A percentile compares a stretch with the other conserved stretches of the same genome.
phyloP scores from a whole-genome alignment of 169 alveolate genomes.

The Plasmodium vivax region DNA sequence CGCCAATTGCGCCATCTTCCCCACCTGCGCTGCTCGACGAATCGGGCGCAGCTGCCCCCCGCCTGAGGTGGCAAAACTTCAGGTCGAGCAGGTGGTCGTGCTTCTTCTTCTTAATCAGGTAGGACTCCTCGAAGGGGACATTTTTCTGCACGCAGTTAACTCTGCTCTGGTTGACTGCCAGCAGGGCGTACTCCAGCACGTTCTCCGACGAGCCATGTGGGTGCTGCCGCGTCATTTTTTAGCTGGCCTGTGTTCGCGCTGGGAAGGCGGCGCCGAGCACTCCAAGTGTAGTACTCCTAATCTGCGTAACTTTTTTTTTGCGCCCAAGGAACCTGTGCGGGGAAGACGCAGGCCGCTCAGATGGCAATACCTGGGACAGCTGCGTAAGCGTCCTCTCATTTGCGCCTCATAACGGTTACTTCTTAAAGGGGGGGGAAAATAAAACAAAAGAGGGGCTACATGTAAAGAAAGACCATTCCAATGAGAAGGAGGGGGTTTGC shows the following conservation, averaged over 20 bases:
- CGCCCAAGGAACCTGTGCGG: neutral
- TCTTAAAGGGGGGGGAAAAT: neutral
- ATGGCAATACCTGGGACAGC: neutral
- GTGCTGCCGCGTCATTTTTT: slow-evolving; percentile 6
- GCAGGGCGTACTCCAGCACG: slow-evolving; percentile 17
- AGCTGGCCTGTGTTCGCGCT: neutral
- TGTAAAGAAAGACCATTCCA: neutral
- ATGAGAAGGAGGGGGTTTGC: neutral
- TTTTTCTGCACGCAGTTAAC: slow-evolving; percentile 26
- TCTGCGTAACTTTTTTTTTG: neutral
- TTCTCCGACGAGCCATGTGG: slow-evolving; percentile 8
- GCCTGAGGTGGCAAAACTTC: slow-evolving; percentile 36
- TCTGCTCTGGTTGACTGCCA: slow-evolving; percentile 19
- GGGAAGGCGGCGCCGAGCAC: neutral
- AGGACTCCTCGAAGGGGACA: slow-evolving; percentile 60
- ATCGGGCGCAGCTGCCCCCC: neutral
- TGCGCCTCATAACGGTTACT: neutral
- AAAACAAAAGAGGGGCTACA: neutral
- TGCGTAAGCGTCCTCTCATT: neutral
- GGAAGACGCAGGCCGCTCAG: neutral
- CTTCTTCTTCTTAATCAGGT: slow-evolving; percentile 43
- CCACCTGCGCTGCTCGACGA: neutral
- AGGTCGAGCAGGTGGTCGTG: slow-evolving; percentile 19
- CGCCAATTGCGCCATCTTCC: neutral
- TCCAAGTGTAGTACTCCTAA: neutral